These are phyloP conservation scores for Cyberlindnera mycetangii DNA, from an alignment of 805 yeast genomes.

Conservation along the genomic window DNA sequence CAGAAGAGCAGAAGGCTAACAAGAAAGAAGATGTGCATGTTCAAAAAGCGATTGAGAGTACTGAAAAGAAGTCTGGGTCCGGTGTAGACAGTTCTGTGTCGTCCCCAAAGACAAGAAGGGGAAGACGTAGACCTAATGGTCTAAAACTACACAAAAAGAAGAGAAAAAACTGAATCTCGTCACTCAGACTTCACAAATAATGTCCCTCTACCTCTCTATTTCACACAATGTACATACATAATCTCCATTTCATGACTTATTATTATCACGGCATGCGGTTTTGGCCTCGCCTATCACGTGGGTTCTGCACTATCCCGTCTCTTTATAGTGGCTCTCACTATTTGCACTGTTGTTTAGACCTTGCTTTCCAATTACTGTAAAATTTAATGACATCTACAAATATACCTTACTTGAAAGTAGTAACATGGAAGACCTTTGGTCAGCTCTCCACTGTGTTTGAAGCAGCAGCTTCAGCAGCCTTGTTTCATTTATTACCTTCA, in stretches of 20 bases:
- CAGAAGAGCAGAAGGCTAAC: constrained; percentile 7
- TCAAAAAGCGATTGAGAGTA: background rate
- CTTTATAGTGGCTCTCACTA: background rate
- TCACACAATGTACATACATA: background rate
- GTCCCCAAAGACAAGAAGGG: constrained; percentile 11
- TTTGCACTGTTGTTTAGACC: background rate
- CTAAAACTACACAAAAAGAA: constrained; percentile 7
- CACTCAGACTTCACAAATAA: no score
- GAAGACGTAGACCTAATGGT: constrained; percentile 16
- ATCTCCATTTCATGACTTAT: background rate
- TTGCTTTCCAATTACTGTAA: background rate
- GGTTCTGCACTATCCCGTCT: background rate
- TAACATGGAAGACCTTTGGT: background rate
- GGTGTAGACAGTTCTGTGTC: background rate
- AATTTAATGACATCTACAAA: background rate
- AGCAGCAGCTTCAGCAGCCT: background rate
- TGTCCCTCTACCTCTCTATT: background rate
- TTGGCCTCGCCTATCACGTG: background rate
- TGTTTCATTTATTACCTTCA: background rate
- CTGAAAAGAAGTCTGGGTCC: background rate
- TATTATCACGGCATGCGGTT: background rate
- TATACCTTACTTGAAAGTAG: background rate
- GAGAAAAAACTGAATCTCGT: background rate
- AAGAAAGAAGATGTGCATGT: constrained; percentile 4
- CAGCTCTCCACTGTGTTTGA: background rate